Percentiles rank a stretch among this genome's conserved stretches.
Evolutionary conservation across 805 yeast genomes (phyloP).

Genomic region (Myxozyma nipponensis): DNA sequence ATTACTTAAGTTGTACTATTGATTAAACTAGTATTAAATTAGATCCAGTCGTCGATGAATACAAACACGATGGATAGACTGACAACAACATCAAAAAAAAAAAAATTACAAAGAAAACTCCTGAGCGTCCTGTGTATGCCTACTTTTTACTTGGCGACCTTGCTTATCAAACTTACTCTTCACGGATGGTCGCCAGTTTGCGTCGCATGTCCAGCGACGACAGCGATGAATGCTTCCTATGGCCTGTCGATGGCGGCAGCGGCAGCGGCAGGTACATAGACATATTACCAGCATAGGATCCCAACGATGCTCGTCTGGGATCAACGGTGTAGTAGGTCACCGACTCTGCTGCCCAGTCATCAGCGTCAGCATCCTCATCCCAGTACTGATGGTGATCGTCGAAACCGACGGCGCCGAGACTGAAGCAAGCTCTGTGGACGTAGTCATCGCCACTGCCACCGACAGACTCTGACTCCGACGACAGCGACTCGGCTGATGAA

Average conservation of each 20-base stretch:
- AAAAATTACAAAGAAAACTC: too few species aligned
- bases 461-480: background rate
- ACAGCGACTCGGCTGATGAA: too few species aligned
- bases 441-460: too few species aligned
- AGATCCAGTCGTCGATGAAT: too few species aligned
- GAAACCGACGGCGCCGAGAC: background rate
- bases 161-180: too few species aligned
- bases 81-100: too few species aligned
- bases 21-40: too few species aligned
- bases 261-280: too few species aligned
- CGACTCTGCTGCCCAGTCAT: background rate
- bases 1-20: too few species aligned
- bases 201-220: slow-evolving; percentile 11
- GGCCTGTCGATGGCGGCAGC: slow-evolving; percentile 11
- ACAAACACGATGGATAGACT: too few species aligned
- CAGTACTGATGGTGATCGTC: background rate
- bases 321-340: background rate
- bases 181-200: slow-evolving; percentile 11
- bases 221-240: slow-evolving; percentile 10
- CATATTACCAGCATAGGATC: too few species aligned
- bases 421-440: slow-evolving; percentile 2
- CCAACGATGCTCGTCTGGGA: background rate
- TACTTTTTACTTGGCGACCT: too few species aligned
- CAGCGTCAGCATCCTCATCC: slow-evolving; percentile 9
- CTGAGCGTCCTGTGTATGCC: background rate